phyloP scores from a whole-genome alignment of 2,329 filamentous ascomycete genomes.

The Tolypocladium tundrense region DNA sequence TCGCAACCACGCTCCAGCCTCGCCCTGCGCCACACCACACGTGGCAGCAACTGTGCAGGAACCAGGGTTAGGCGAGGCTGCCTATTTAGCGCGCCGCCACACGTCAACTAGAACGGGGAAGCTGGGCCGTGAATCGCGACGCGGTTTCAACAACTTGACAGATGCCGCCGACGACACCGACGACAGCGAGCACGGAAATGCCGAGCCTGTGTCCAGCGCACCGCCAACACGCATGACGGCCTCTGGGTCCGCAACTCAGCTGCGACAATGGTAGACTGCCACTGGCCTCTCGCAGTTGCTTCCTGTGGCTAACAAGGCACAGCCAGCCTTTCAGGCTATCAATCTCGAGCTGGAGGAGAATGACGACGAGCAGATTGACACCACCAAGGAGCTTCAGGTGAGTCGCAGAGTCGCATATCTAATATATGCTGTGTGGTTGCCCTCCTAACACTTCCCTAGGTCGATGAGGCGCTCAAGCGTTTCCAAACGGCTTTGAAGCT shows the following conservation, averaged over 20 bases:
- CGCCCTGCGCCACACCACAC: not conserved
- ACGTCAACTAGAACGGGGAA: not conserved
- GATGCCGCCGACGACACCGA: not conserved
- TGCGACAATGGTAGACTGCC: conserved; percentile 1
- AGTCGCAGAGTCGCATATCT: conserved; percentile 9
- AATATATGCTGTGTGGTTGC: fast-evolving
- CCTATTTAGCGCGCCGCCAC: not conserved
- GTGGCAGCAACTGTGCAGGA: not conserved
- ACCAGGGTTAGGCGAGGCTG: not conserved
- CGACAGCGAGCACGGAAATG: not conserved
- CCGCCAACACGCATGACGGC: not conserved
- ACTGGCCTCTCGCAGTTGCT: not conserved
- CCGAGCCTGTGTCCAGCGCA: not conserved
- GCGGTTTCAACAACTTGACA: not conserved
- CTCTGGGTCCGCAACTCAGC: not conserved
- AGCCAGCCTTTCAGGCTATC: conserved; percentile 71
- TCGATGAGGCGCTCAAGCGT: conserved; percentile 90
- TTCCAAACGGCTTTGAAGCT: conserved; percentile 87
- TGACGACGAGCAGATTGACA: conserved; percentile 82
- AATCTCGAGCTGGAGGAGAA: conserved; percentile 93
- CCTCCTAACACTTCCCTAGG: conserved; percentile 30
- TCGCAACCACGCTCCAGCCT: not conserved
- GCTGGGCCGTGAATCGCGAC: not conserved
- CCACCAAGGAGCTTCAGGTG: conserved; percentile 84
- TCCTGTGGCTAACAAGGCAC: not conserved